phyloP scores from a whole-genome alignment of 1,284 basidiomycete species.

The Puccinia triticina region DNA sequence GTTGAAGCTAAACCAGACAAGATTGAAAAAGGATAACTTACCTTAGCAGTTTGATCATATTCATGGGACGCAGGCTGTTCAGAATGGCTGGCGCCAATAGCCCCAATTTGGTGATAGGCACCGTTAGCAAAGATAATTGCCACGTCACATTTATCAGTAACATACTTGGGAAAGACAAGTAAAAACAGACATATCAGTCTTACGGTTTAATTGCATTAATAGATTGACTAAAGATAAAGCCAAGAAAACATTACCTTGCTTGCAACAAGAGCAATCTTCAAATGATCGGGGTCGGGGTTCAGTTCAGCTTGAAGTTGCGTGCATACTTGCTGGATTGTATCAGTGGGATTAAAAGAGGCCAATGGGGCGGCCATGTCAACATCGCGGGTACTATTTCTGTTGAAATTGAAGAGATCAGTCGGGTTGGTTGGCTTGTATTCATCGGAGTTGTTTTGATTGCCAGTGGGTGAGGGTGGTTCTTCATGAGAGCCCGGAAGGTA shows the following conservation, averaged over 20 bases:
- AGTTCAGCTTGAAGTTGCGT: neutral
- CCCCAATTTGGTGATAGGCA: neutral
- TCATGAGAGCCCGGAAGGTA: neutral
- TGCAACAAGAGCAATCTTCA: neutral
- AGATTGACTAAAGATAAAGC: neutral
- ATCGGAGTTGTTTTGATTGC: neutral
- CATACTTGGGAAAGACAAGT: neutral
- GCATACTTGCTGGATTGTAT: neutral
- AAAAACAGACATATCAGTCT: neutral
- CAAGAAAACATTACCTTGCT: neutral
- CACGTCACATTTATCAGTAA: neutral
- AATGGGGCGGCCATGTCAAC: neutral
- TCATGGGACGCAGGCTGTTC: neutral
- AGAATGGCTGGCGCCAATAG: neutral
- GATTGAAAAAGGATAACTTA: neutral
- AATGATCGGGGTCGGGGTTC: neutral
- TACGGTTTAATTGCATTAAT: no score
- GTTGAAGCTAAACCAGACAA: neutral
- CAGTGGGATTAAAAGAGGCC: neutral
- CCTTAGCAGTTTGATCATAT: neutral
- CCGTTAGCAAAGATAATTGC: neutral
- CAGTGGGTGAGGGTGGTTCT: neutral
- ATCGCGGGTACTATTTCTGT: neutral
- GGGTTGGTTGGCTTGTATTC: neutral
- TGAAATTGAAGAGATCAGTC: neutral